Conservation (phyloP, 108 stramenopile species). For the Cyclotella sp. region DNA sequence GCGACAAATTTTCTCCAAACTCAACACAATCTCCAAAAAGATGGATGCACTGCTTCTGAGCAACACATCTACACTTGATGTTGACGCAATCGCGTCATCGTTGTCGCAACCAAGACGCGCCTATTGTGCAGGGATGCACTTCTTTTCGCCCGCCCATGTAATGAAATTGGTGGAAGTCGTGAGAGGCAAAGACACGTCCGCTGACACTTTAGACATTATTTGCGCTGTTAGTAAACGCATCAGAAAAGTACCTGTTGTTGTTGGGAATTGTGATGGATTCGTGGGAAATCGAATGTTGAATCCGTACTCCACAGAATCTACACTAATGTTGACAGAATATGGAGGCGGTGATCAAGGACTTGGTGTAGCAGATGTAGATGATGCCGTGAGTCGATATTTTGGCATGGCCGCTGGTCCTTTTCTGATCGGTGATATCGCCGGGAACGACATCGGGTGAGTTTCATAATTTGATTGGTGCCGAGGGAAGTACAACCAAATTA, state of each 20-base stretch:
- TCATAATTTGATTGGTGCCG: conserved; percentile 6
- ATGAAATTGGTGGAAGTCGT: conserved; percentile 98
- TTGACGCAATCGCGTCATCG: conserved; percentile 90
- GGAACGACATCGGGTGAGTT: conserved; percentile 89
- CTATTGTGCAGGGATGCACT: conserved; percentile 96
- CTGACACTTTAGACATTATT: conserved; percentile 74
- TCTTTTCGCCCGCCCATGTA: conserved; percentile 94
- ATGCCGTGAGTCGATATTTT: conserved; percentile 67
- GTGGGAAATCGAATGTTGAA: conserved; percentile 96
- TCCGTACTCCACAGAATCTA: conserved; percentile 83
- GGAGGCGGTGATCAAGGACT: conserved; percentile 59
- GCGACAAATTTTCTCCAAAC: conserved; percentile 84
- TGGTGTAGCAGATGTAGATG: conserved; percentile 73
- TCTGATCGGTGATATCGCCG: conserved; percentile 93
- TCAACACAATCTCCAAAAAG: conserved; percentile 77
- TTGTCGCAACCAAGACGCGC: conserved; percentile 58
- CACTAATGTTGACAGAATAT: conserved; percentile 65
- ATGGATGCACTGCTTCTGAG: conserved; percentile 59
- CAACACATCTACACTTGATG: conserved; percentile 94
- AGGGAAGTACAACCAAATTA: conserved; percentile 7
- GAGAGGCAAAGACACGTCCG: conserved; percentile 62
- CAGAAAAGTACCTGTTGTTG: conserved; percentile 92
- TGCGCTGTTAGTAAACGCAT: conserved; percentile 84
- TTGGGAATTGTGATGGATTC: conserved; percentile 98
- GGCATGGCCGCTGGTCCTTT: conserved; percentile 93